Evolutionary conservation across 2,329 filamentous ascomycete genomes (phyloP).

Genomic region (Leptodontidium sp.): DNA sequence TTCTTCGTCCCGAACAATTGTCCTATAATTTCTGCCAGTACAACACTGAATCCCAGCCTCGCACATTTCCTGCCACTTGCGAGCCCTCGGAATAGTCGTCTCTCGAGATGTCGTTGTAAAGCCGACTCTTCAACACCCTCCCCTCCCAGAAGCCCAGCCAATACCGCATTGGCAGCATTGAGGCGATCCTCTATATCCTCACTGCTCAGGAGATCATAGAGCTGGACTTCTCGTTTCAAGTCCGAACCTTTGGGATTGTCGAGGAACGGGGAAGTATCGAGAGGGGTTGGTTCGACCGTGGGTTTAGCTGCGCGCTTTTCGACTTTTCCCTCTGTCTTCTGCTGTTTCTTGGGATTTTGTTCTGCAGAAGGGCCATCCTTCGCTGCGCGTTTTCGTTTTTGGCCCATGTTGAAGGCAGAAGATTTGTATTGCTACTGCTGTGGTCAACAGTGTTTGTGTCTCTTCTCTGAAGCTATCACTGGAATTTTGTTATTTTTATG

Average conservation of each 20-base stretch:
- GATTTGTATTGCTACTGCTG: background rate
- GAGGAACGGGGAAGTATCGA: conserved; percentile 54
- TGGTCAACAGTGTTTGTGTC: background rate
- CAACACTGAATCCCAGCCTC: conserved; percentile 87
- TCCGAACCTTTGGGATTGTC: conserved; percentile 61
- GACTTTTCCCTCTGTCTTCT: conserved; percentile 34
- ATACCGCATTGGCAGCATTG: conserved; percentile 64
- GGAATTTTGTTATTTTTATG: background rate
- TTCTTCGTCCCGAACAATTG: conserved; percentile 68
- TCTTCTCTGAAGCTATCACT: background rate
- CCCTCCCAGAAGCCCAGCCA: conserved; percentile 61
- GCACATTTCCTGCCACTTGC: conserved; percentile 91
- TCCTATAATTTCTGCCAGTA: conserved; percentile 80
- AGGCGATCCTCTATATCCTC: conserved; percentile 65
- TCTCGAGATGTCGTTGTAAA: conserved; percentile 66
- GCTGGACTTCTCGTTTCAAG: conserved; percentile 62
- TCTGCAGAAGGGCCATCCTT: conserved; percentile 36
- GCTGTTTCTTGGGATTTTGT: conserved; percentile 42
- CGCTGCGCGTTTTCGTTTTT: conserved; percentile 53
- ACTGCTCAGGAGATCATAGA: conserved; percentile 69
- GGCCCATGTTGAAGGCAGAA: conserved; percentile 47
- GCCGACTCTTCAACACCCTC: conserved; percentile 60
- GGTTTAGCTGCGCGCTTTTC: conserved; percentile 28
- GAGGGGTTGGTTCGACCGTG: conserved; percentile 24
- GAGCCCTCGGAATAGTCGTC: conserved; percentile 83